Percentiles rank a stretch among this genome's conserved stretches.
Conservation (phyloP, 108 stramenopile genomes). For the Epipyxis sp. region DNA sequence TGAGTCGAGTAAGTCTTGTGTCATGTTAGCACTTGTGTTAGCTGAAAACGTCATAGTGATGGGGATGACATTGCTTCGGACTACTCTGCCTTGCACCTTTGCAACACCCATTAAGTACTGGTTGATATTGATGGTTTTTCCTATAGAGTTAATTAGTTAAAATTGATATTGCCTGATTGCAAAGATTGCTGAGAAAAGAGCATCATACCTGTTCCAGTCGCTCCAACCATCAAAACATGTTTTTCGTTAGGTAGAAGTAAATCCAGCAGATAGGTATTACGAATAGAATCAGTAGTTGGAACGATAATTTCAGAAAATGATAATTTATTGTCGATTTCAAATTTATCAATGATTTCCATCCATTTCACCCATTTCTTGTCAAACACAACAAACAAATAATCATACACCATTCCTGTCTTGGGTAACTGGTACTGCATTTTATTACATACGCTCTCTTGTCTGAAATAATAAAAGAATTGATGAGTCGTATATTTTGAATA, state of each 20-base stretch:
- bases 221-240: slow-evolving; percentile 63
- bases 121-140: slow-evolving; percentile 66
- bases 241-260: slow-evolving; percentile 54
- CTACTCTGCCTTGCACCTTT: slow-evolving; percentile 24
- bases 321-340: slow-evolving; percentile 47
- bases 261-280: slow-evolving; percentile 60
- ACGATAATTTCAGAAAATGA: slow-evolving; percentile 57
- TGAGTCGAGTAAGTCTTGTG: slow-evolving; percentile 63
- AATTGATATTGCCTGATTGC: no score
- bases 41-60: slow-evolving; percentile 62
- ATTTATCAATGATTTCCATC: slow-evolving; percentile 57
- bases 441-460: slow-evolving; percentile 34
- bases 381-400: slow-evolving; percentile 48
- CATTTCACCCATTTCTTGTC: slow-evolving; percentile 46
- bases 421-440: slow-evolving; percentile 45
- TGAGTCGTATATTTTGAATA: not conserved
- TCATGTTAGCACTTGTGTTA: slow-evolving; percentile 63
- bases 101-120: slow-evolving; percentile 56
- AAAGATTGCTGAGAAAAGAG: no score
- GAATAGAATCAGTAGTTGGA: slow-evolving; percentile 62
- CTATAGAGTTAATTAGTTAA: no score
- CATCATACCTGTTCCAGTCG: slow-evolving; percentile 65
- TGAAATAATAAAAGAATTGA: not conserved
- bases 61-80: slow-evolving; percentile 41
- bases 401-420: slow-evolving; percentile 51